Evolutionary conservation across 148 eudicot species (phyloP).

Genomic region (Spergularia marina): DNA sequence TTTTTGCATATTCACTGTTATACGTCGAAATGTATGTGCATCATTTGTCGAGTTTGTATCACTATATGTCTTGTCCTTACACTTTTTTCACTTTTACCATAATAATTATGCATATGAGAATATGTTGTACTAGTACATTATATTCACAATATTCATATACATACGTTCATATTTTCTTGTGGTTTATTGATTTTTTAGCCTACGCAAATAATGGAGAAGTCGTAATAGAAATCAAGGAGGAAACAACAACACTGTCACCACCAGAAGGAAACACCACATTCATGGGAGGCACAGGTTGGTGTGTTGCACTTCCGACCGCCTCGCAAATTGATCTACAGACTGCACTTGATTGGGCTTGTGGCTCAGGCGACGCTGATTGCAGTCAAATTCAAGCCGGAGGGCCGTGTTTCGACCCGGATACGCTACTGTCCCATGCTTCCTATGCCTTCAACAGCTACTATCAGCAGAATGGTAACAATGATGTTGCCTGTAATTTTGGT

Average conservation of each 20-base stretch:
- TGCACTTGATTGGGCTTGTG: constrained; percentile 93
- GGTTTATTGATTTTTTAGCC: background rate
- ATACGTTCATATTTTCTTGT: background rate
- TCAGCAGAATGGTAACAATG: constrained; percentile 81
- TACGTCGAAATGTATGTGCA: too few relatives aligned
- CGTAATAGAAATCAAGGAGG: constrained; percentile 35
- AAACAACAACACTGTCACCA: constrained; percentile 44
- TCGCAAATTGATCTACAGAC: constrained; percentile 52
- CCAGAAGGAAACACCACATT: constrained; percentile 90
- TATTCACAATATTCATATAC: background rate
- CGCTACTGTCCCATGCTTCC: constrained; percentile 71
- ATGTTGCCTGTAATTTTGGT: constrained; percentile 85
- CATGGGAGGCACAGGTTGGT: constrained; percentile 76
- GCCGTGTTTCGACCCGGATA: constrained; percentile 66
- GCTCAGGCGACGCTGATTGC: constrained; percentile 65
- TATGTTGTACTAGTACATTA: background rate
- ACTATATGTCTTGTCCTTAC: too few relatives aligned
- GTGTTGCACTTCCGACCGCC: constrained; percentile 60
- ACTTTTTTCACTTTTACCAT: too few relatives aligned
- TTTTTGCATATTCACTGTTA: too few relatives aligned
- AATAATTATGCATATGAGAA: background rate
- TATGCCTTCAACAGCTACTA: constrained; percentile 83
- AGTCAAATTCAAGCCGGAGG: constrained; percentile 51
- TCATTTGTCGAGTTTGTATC: too few relatives aligned
- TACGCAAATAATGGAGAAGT: background rate